These are phyloP conservation scores for Boletus rubropictus DNA, from an alignment of 768 basidiomycete genomes.

Conservation along the genomic window DNA sequence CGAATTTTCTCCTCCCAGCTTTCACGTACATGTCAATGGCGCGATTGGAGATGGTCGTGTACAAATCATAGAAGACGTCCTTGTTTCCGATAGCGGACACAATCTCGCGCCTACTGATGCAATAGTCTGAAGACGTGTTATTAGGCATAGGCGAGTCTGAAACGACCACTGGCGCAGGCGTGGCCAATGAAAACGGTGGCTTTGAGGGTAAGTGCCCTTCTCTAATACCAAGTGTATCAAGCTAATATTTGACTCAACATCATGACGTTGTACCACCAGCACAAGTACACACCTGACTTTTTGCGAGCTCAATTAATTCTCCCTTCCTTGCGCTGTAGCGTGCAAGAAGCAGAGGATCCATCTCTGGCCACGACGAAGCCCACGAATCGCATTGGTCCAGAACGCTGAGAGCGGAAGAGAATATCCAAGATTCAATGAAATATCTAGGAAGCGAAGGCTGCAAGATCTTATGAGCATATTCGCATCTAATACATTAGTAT, in stretches of 20 bases:
- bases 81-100: constrained; percentile 48
- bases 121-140: constrained; percentile 18
- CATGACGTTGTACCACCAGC: neutral
- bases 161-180: constrained; percentile 15
- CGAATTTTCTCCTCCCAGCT: constrained; percentile 80
- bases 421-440: constrained; percentile 92
- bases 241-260: constrained; percentile 38
- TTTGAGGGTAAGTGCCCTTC: constrained; percentile 62
- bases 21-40: constrained; percentile 81
- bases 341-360: constrained; percentile 43
- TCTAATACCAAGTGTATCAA: constrained; percentile 78
- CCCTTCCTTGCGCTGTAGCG: constrained; percentile 73
- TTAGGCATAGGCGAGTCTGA: constrained; percentile 17
- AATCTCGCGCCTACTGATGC: constrained; percentile 59
- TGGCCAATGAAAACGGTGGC: constrained; percentile 65
- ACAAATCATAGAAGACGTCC: constrained; percentile 72
- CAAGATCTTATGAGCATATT: constrained; percentile 17
- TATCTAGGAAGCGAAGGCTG: constrained; percentile 53
- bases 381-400: constrained; percentile 76
- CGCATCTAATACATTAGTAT: neutral
- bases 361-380: constrained; percentile 41
- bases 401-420: constrained; percentile 80
- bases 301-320: constrained; percentile 86
- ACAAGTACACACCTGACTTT: constrained; percentile 61
- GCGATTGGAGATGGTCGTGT: constrained; percentile 67